A percentile compares a stretch with the other conserved stretches of the same genome.
Conservation (phyloP, 441 rosid genomes). For the Pelargonium cotyledonis region DNA sequence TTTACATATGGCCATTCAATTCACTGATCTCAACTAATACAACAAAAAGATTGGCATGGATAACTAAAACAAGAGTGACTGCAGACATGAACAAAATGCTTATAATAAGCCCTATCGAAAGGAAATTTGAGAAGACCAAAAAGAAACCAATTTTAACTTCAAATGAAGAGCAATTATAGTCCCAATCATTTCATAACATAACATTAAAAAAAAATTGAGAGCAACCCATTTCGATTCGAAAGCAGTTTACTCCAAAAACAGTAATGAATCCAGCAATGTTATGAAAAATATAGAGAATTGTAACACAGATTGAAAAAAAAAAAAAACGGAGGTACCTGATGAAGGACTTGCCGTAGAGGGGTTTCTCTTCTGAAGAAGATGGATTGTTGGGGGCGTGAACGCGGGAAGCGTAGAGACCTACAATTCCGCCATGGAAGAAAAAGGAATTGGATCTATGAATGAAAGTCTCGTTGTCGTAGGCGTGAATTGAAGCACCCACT, state of each 20-base stretch:
- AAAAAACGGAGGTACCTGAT: slow-evolving; percentile 17
- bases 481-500: slow-evolving; percentile 35
- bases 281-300: neutral
- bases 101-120: neutral
- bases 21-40: neutral
- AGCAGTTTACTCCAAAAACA: neutral
- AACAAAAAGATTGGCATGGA: neutral
- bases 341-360: slow-evolving; percentile 27
- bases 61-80: neutral
- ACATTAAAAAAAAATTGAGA: neutral
- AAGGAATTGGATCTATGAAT: slow-evolving; percentile 34
- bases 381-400: slow-evolving; percentile 12
- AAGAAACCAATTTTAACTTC: neutral
- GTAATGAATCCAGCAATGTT: neutral
- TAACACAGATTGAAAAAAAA: no score
- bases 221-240: neutral
- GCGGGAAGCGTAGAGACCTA: slow-evolving; percentile 32
- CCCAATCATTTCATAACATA: neutral
- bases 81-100: neutral
- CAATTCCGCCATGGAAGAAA: slow-evolving; percentile 36
- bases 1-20: neutral
- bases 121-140: neutral
- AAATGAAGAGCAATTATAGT: neutral
- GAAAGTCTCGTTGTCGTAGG: slow-evolving; percentile 30
- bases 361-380: slow-evolving; percentile 20